Conservation (phyloP, 805 yeast genomes). For the Monosporozyma yasuniensis region DNA sequence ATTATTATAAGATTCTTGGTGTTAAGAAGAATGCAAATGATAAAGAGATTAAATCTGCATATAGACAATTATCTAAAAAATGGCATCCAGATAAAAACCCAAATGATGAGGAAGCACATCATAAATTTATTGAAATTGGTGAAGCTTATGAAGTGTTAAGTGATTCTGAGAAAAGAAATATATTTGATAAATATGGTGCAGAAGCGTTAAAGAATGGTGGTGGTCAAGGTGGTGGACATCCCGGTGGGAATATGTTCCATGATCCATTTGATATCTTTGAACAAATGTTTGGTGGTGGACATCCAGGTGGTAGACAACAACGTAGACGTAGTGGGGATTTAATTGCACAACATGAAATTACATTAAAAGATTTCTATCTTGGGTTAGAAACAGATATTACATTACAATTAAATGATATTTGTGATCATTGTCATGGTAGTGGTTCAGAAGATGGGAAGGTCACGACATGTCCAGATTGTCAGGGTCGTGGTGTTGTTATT, state of each 20-base stretch:
- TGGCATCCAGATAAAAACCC: constrained; percentile 94
- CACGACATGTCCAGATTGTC: constrained; percentile 58
- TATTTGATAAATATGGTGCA: constrained; percentile 71
- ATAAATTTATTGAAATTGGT: constrained; percentile 80
- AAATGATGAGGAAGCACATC: constrained; percentile 72
- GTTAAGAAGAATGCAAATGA: constrained; percentile 61
- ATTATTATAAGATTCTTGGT: constrained; percentile 59
- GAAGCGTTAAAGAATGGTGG: constrained; percentile 63
- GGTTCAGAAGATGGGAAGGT: constrained; percentile 76
- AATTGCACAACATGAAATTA: constrained; percentile 44
- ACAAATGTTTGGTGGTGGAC: constrained; percentile 28
- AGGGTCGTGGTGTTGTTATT: constrained; percentile 63
- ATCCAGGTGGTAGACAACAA: constrained; percentile 26
- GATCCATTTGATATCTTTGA: constrained; percentile 32
- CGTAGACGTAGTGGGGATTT: constrained; percentile 56
- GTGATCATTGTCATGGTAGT: constrained; percentile 71
- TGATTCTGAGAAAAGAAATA: constrained; percentile 56
- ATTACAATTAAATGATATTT: constrained; percentile 62
- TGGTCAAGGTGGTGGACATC: constrained; percentile 35
- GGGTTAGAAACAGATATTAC: constrained; percentile 59
- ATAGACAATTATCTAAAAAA: constrained; percentile 69
- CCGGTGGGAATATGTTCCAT: constrained; percentile 29
- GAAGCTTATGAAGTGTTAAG: constrained; percentile 85
- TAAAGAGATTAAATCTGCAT: constrained; percentile 76
- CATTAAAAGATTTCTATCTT: constrained; percentile 56